These are phyloP conservation scores for Oryza meyeriana DNA, from an alignment of 176 grass and related monocot species.

Conservation along the genomic window DNA sequence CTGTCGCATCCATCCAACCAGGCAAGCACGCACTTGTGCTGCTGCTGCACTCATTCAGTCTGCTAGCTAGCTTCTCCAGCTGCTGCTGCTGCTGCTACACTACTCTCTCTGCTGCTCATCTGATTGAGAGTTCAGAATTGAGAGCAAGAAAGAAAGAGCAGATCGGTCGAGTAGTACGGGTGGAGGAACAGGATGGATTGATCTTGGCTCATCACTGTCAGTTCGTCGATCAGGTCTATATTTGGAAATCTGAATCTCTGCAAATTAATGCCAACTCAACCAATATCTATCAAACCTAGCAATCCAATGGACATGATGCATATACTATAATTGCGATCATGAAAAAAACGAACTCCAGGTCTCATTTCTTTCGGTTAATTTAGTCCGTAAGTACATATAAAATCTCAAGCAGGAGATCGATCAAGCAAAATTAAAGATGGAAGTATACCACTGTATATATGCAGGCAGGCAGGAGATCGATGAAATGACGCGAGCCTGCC, in stretches of 20 bases:
- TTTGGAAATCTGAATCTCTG: not conserved
- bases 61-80: too few relatives aligned
- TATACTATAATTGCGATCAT: too few relatives aligned
- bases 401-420: not conserved
- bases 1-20: not conserved
- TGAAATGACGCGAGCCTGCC: not conserved
- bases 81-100: not conserved
- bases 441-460: not conserved
- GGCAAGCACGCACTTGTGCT: not conserved
- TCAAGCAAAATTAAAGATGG: not conserved
- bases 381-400: too few relatives aligned
- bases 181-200: not conserved
- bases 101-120: not conserved
- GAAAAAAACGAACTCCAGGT: too few relatives aligned
- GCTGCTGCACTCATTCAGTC: not conserved
- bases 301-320: not conserved
- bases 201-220: not conserved
- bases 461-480: not conserved
- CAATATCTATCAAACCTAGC: not conserved
- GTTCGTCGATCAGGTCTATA: not conserved
- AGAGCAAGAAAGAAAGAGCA: not conserved
- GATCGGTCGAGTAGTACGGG: not conserved
- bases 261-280: not conserved
- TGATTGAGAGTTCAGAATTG: not conserved
- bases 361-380: too few relatives aligned